Conservation (phyloP, 352 stramenopile species). For the Phytopythium vexans region DNA sequence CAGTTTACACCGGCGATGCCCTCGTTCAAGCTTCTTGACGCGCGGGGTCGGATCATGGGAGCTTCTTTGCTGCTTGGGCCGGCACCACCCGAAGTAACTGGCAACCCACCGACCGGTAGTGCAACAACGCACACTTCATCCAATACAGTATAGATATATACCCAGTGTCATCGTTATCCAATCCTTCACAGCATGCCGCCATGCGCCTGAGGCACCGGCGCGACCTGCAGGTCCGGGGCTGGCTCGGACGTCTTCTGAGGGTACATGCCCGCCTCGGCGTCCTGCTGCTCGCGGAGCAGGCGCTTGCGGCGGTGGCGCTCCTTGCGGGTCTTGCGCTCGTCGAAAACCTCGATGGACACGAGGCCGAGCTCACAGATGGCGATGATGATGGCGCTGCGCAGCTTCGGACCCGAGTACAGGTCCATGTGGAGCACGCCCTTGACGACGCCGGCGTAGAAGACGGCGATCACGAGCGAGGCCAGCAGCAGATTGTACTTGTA, state of each 20-base stretch:
- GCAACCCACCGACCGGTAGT: no score
- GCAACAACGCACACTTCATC: no score
- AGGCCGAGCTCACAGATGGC: conserved; percentile 63
- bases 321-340: conserved; percentile 55
- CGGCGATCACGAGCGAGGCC: conserved; percentile 42
- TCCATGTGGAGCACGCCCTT: conserved; percentile 58
- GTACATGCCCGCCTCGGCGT: conserved; percentile 16
- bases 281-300: conserved; percentile 43
- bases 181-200: conserved; percentile 27
- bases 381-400: conserved; percentile 58
- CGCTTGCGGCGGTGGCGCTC: conserved; percentile 59
- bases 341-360: conserved; percentile 71
- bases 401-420: conserved; percentile 50
- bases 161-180: background rate
- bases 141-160: conserved; percentile 2
- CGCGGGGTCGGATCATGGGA: no score
- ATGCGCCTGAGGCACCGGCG: conserved; percentile 12
- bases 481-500: conserved; percentile 85
- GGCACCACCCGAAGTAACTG: no score
- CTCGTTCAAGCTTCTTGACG: no score
- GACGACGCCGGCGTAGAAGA: conserved; percentile 55
- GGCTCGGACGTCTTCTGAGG: conserved; percentile 26
- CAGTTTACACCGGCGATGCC: no score
- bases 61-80: no score
- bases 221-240: conserved; percentile 14